Percentiles rank a stretch among this genome's conserved stretches.
phyloP scores from a whole-genome alignment of 192 early-diverging fungal genomes.

The Allomyces arbusculus region DNA sequence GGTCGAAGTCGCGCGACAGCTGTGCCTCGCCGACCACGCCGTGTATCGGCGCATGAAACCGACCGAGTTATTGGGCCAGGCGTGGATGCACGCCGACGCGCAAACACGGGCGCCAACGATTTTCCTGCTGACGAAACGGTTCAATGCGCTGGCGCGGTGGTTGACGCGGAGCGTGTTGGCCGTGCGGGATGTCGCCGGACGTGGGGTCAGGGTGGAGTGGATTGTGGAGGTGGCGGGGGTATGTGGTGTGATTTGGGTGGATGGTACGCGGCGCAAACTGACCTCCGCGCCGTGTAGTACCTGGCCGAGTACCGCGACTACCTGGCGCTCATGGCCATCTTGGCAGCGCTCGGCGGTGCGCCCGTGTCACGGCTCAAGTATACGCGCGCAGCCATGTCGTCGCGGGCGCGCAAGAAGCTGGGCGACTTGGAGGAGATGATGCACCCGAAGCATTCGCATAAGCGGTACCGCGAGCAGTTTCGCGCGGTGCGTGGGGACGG shows the following conservation, averaged over 20 bases:
- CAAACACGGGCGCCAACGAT: background rate
- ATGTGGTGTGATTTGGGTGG: background rate
- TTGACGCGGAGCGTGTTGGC: background rate
- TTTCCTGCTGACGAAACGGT: background rate
- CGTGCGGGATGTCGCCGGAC: background rate
- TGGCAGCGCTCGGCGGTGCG: too few species aligned
- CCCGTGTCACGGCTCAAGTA: too few species aligned
- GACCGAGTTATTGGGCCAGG: background rate
- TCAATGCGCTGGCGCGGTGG: background rate
- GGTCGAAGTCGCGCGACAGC: background rate
- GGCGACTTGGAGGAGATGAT: too few species aligned
- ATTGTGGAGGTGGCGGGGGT: background rate
- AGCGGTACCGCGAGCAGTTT: too few species aligned
- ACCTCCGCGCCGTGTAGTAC: too few species aligned
- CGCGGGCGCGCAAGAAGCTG: too few species aligned
- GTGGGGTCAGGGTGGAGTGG: background rate
- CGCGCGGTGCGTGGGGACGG: too few species aligned
- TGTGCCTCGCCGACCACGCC: background rate
- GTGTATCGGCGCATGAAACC: background rate
- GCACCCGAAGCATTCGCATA: too few species aligned
- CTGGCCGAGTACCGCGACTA: too few species aligned
- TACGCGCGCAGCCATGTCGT: too few species aligned
- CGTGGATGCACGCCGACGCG: background rate
- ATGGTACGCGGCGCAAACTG: too few species aligned
- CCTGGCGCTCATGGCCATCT: too few species aligned